Conservation (phyloP, 2,329 filamentous ascomycete species). For the Capronia coronata region DNA sequence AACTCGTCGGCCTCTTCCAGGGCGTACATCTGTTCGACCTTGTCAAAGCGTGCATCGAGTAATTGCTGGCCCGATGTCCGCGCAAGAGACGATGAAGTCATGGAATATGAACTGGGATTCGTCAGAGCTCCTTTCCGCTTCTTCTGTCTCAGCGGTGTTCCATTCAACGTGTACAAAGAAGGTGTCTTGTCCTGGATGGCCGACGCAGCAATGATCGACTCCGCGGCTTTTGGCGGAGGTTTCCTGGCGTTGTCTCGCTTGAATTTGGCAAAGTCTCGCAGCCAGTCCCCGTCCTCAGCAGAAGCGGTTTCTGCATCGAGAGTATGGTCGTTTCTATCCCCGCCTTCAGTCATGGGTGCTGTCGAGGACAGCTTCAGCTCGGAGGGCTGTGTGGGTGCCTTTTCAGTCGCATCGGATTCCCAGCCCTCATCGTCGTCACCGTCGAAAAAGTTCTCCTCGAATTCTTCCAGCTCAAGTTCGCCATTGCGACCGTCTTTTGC, state of each 20-base stretch:
- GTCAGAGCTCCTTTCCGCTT: slow-evolving; percentile 94
- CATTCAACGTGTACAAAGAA: slow-evolving; percentile 56
- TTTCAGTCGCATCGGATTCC: slow-evolving; percentile 91
- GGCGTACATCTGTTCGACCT: slow-evolving; percentile 75
- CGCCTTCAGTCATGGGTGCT: background rate
- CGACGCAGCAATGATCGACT: slow-evolving; percentile 36
- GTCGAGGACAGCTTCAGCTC: slow-evolving; percentile 15
- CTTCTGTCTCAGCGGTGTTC: slow-evolving; percentile 62
- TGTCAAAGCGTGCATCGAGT: slow-evolving; percentile 86
- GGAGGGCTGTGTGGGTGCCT: slow-evolving; percentile 42
- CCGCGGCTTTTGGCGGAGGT: slow-evolving; percentile 33
- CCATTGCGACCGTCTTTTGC: slow-evolving; percentile 55
- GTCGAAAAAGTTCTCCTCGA: slow-evolving; percentile 56
- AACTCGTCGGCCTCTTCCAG: slow-evolving; percentile 51
- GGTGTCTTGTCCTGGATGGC: slow-evolving; percentile 37
- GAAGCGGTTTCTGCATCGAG: slow-evolving; percentile 25
- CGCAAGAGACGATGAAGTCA: slow-evolving; percentile 81
- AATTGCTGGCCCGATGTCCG: slow-evolving; percentile 81
- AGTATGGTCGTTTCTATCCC: background rate
- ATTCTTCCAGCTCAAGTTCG: slow-evolving; percentile 74
- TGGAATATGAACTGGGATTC: slow-evolving; percentile 77
- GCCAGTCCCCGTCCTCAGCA: slow-evolving; percentile 72
- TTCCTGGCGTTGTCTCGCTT: slow-evolving; percentile 64
- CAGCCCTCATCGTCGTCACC: slow-evolving; percentile 72
- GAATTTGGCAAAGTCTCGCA: slow-evolving; percentile 89